Conservation (phyloP, 495 filamentous ascomycete species). For the Neurospora tetrasperma region DNA sequence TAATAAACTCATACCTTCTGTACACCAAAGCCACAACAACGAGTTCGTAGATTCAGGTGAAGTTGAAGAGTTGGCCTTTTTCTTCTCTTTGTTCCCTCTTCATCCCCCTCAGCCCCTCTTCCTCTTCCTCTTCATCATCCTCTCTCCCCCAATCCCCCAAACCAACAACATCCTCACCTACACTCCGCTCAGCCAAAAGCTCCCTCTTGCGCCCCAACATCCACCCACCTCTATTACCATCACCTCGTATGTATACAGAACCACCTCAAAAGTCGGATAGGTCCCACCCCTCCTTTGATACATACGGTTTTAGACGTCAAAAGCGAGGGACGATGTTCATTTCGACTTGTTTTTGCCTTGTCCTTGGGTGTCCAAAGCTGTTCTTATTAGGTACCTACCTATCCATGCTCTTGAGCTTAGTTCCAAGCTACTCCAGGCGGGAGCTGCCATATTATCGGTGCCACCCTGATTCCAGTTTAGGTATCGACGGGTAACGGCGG, state of each 20-base stretch:
- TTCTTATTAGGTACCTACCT: too few relatives aligned
- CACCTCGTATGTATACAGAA: not conserved
- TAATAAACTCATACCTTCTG: constrained; percentile 33
- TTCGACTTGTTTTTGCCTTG: too few relatives aligned
- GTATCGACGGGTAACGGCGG: not conserved
- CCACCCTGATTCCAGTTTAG: too few relatives aligned
- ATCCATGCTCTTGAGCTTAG: too few relatives aligned
- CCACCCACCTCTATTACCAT: constrained; percentile 17
- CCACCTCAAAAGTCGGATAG: too few relatives aligned
- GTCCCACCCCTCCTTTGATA: too few relatives aligned
- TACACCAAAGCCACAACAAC: constrained; percentile 29
- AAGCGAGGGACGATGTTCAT: not conserved
- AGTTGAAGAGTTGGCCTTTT: constrained; percentile 10
- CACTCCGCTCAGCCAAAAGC: not conserved
- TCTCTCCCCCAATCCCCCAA: too few relatives aligned
- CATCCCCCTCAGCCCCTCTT: too few relatives aligned
- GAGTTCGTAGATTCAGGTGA: constrained; percentile 20
- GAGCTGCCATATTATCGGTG: too few relatives aligned
- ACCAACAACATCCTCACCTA: not conserved
- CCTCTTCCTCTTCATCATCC: not conserved
- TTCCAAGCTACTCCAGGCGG: too few relatives aligned
- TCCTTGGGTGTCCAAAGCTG: too few relatives aligned
- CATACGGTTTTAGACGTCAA: not conserved
- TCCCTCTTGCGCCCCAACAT: constrained; percentile 25
- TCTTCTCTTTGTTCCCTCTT: not conserved